A percentile compares a stretch with the other conserved stretches of the same genome.
phyloP scores from a whole-genome alignment of 169 alveolate genomes.

The Plasmodium billcollinsi region DNA sequence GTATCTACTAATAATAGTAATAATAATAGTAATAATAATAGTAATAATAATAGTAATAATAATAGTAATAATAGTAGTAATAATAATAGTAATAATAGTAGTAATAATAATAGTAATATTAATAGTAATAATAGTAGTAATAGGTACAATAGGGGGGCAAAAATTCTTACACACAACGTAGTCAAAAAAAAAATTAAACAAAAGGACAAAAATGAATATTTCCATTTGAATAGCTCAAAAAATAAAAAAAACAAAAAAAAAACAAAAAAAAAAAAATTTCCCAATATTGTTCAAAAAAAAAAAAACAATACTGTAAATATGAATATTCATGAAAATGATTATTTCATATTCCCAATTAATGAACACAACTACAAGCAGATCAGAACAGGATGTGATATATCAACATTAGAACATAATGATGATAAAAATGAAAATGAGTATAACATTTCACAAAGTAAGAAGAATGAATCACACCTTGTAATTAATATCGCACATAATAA shows the following conservation, averaged over 20 bases:
- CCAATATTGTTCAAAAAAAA: too few relatives aligned
- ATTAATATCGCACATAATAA: slow-evolving; percentile 16
- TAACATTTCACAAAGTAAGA: not conserved
- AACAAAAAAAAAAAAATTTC: too few relatives aligned
- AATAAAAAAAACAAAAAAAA: too few relatives aligned
- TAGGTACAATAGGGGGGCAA: not conserved
- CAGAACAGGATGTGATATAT: not conserved
- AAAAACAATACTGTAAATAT: too few relatives aligned
- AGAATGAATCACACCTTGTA: not conserved
- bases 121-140: not conserved
- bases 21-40: not conserved
- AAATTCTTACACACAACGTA: too few relatives aligned
- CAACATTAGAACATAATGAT: not conserved
- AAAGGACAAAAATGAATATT: too few relatives aligned
- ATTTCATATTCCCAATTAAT: not conserved
- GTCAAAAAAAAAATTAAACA: not conserved
- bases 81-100: not conserved
- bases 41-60: not conserved
- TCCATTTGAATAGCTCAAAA: too few relatives aligned
- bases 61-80: not conserved
- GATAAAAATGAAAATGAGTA: not conserved
- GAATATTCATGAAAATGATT: too few relatives aligned
- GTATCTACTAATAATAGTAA: not conserved
- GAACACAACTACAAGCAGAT: not conserved
- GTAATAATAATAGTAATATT: not conserved